These are phyloP conservation scores for Pulveroboletus frians DNA, from an alignment of 768 basidiomycete genomes.

Conservation along the genomic window DNA sequence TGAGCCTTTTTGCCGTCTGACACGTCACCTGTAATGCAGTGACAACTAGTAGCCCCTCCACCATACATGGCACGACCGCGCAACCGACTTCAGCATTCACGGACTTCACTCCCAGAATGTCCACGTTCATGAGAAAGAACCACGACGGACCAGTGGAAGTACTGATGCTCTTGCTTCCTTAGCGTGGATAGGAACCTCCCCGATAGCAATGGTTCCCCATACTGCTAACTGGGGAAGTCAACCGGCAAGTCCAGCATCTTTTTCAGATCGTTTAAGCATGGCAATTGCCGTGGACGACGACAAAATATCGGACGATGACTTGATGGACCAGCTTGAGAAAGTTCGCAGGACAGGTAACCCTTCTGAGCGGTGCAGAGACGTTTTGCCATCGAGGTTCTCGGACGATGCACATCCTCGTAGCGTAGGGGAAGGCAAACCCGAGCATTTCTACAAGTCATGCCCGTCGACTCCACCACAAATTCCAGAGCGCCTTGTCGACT, in stretches of 20 bases:
- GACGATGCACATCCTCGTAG: neutral
- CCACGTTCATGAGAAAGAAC: neutral
- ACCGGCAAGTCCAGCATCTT: neutral
- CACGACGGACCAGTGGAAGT: constrained; percentile 8
- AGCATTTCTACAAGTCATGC: neutral
- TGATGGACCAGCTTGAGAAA: constrained; percentile 44
- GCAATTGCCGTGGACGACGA: constrained; percentile 49
- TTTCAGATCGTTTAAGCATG: constrained; percentile 21
- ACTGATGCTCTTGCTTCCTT: constrained; percentile 31
- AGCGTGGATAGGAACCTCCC: constrained; percentile 27
- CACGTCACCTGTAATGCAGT: constrained; percentile 7
- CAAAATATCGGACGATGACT: constrained; percentile 44
- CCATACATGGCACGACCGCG: constrained; percentile 28
- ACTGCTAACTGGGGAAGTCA: neutral
- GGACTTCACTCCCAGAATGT: neutral
- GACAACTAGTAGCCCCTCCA: constrained; percentile 25
- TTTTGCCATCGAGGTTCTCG: neutral
- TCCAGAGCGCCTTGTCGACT: neutral
- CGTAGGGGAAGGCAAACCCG: neutral
- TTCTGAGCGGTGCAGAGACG: neutral
- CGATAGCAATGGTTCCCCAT: neutral
- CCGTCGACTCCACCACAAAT: neutral
- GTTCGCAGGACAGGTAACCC: constrained; percentile 29
- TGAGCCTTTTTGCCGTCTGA: constrained; percentile 8
- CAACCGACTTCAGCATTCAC: constrained; percentile 12